These are phyloP conservation scores for Bisporella sp. DNA, from an alignment of 2,329 filamentous ascomycete genomes.

Conservation along the genomic window DNA sequence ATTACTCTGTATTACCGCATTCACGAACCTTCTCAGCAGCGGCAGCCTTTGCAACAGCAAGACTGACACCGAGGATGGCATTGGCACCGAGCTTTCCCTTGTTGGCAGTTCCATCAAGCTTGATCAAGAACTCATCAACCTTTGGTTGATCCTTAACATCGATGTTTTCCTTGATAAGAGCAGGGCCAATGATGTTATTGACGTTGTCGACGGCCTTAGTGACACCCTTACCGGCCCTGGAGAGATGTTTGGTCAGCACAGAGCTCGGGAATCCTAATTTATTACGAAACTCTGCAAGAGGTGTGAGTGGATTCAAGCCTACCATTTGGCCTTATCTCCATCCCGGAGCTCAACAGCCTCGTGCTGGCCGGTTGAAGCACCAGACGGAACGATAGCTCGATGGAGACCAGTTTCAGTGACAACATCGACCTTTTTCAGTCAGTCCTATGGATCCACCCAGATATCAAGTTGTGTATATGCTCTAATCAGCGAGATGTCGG, in stretches of 20 bases:
- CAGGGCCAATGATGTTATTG: conserved; percentile 73
- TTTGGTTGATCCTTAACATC: conserved; percentile 83
- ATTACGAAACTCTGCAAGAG: too few relatives aligned
- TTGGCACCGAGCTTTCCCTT: conserved; percentile 87
- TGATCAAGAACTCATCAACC: conserved; percentile 78
- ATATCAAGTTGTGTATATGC: too few relatives aligned
- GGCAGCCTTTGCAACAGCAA: conserved; percentile 82
- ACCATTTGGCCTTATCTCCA: conserved; percentile 81
- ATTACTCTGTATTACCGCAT: neutral
- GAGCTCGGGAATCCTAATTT: too few relatives aligned
- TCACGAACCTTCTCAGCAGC: conserved; percentile 71
- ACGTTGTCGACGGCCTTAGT: conserved; percentile 81
- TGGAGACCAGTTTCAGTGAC: conserved; percentile 94
- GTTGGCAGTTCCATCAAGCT: conserved; percentile 78
- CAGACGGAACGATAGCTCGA: conserved; percentile 94
- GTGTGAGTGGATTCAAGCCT: neutral
- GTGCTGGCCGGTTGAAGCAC: conserved; percentile 93
- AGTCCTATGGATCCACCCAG: too few relatives aligned
- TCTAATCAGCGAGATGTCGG: too few relatives aligned
- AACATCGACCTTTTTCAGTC: conserved; percentile 60
- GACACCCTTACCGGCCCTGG: conserved; percentile 69
- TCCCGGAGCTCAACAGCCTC: conserved; percentile 89
- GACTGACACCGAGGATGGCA: conserved; percentile 76
- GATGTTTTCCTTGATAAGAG: conserved; percentile 73
- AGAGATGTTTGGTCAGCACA: too few relatives aligned